Evolutionary conservation across 805 yeast species (phyloP), one percentile per base, ranked within the genome.

Genomic region (Saccharomycopsis sp.): DNA sequence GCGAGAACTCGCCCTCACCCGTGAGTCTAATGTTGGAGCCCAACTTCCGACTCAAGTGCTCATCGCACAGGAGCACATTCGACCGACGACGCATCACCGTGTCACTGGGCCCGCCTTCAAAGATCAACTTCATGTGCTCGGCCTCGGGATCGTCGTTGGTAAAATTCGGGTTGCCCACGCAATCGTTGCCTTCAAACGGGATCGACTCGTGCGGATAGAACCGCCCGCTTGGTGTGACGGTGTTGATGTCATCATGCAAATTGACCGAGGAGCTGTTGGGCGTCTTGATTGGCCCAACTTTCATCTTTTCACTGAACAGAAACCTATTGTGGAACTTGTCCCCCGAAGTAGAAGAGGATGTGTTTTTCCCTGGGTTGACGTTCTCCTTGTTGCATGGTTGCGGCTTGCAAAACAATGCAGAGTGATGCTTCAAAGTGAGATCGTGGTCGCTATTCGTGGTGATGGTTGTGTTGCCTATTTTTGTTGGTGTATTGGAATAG

Each of bases 1-100:
- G 65, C 2, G 96, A 86, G 54, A 92, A 92, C 58, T 86, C 95
- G 17, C 98, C 97, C 27, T 71, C 65, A 2, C 95, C 95, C 20
- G 89, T 64, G 35, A 78, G 61, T 33, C 69, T 68, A 34, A 89
- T 88, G 31, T 33, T 31, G 23, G 22, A 36, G 7, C 44, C 46
- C 10, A 46, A 23, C 26, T 29, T 39, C 9, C 17, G 26, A 18
- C 22, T 26, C n/a, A 46, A 35, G 16, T 26, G 39, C n/a, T n/a
- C n/a, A n/a, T n/a, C n/a, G n/a, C n/a, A n/a, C n/a, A n/a, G n/a
- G n/a, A n/a, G n/a, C n/a, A n/a, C n/a, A n/a, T n/a, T n/a, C n/a
- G n/a, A n/a, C n/a, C n/a, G n/a, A n/a, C n/a, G n/a, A n/a, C n/a
- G n/a, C n/a, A n/a, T n/a, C n/a, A n/a, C n/a, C n/a, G n/a, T n/a